These are phyloP conservation scores for Brassica incana DNA, from an alignment of 345 rosid species.

Conservation along the genomic window DNA sequence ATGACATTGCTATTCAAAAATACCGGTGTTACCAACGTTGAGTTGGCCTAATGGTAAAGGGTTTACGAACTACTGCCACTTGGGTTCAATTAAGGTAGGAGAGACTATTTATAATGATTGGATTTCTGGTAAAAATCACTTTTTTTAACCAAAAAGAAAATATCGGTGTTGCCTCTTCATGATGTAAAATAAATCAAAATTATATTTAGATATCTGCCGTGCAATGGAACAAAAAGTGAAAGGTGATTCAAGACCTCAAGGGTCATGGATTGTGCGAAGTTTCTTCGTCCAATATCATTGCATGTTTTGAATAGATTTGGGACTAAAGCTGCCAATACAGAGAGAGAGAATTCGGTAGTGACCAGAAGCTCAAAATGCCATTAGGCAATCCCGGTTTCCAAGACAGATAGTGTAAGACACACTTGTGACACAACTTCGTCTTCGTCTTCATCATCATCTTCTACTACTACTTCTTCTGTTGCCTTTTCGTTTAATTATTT, in stretches of 20 bases:
- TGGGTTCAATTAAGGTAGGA: too few relatives aligned
- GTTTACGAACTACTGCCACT: too few relatives aligned
- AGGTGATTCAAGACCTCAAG: background rate
- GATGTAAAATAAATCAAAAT: background rate
- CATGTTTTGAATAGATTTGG: constrained; percentile 33
- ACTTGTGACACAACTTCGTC: constrained; percentile 36
- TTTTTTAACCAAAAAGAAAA: too few relatives aligned
- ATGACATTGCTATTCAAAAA: too few relatives aligned
- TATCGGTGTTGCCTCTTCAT: background rate
- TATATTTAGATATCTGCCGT: constrained; percentile 5
- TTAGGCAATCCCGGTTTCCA: constrained; percentile 32
- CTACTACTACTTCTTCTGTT: constrained; percentile 27
- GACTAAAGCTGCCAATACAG: constrained; percentile 32
- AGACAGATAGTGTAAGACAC: constrained; percentile 31
- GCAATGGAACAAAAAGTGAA: constrained; percentile 27
- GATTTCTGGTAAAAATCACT: too few relatives aligned
- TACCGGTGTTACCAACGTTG: background rate
- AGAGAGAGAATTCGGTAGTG: constrained; percentile 16
- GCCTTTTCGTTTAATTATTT: constrained; percentile 14
- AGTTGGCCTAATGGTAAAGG: too few relatives aligned
- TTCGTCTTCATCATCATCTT: constrained; percentile 30
- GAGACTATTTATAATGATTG: too few relatives aligned
- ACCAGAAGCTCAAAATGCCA: constrained; percentile 24
- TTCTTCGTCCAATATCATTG: constrained; percentile 34
- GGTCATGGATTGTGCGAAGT: constrained; percentile 26